A percentile compares a stretch with the other conserved stretches of the same genome.
Evolutionary conservation across 169 alveolate genomes (phyloP).

Genomic region (Toxoplasma gondii): DNA sequence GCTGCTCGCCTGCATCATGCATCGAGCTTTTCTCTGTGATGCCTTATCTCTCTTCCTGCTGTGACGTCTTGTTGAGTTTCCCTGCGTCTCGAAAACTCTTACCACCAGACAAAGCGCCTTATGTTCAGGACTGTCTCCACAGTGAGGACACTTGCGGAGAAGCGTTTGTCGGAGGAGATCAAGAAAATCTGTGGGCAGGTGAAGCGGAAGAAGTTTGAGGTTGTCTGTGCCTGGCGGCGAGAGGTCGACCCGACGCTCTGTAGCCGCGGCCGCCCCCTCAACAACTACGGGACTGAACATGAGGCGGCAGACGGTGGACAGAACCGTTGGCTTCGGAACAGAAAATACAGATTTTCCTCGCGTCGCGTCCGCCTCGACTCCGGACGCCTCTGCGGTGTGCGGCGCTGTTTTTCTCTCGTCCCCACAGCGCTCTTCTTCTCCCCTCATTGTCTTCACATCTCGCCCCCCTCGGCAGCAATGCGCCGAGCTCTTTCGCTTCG

Average conservation of each 20-base stretch:
- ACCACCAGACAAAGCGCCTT: constrained; percentile 24
- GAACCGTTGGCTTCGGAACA: background rate
- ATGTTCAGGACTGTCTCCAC: background rate
- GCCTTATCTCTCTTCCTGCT: no score
- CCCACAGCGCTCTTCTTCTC: background rate
- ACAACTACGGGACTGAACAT: constrained; percentile 28
- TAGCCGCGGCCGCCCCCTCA: background rate
- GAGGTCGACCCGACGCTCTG: background rate
- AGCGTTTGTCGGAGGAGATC: constrained; percentile 35
- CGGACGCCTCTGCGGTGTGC: background rate
- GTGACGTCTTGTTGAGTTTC: no score
- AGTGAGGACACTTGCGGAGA: constrained; percentile 20
- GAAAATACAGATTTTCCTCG: no score
- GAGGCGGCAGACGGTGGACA: constrained; percentile 2
- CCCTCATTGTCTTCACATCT: background rate
- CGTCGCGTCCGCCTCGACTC: no score
- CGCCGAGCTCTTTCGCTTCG: background rate
- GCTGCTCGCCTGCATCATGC: no score
- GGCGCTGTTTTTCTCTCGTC: background rate
- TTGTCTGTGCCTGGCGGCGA: constrained; percentile 11
- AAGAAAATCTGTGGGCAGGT: background rate
- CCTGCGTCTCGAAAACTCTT: no score
- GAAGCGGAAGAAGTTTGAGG: background rate
- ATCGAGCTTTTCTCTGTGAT: no score
- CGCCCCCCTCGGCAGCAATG: background rate